phyloP scores from a whole-genome alignment of 2,329 filamentous ascomycete species.

The Stachybotrys echinatus region DNA sequence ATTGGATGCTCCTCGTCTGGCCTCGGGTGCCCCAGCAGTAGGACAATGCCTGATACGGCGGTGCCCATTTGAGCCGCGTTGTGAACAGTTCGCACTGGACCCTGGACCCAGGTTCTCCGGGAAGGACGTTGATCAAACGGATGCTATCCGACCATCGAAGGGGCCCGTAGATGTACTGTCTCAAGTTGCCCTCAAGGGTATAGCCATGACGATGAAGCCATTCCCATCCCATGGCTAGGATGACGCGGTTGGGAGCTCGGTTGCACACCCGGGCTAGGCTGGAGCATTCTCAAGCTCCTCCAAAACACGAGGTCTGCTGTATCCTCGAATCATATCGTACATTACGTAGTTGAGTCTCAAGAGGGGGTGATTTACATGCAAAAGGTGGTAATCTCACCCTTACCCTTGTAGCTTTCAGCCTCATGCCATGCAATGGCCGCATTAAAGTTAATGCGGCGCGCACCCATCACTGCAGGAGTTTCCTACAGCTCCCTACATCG shows the following conservation, averaged over 20 bases:
- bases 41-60: not conserved
- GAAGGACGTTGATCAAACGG: not conserved
- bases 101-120: not conserved
- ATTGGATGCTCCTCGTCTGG: not conserved
- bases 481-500: no score
- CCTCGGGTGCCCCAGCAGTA: not conserved
- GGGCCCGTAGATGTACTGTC: not conserved
- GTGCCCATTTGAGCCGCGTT: not conserved
- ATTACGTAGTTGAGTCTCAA: not conserved
- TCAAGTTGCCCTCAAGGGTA: not conserved
- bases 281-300: not conserved
- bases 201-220: not conserved
- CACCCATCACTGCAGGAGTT: no score
- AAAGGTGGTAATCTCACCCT: not conserved
- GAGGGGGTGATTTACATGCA: not conserved
- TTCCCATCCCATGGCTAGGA: not conserved
- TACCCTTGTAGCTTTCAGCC: not conserved
- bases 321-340: not conserved
- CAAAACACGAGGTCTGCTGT: not conserved
- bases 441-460: not conserved
- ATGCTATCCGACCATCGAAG: not conserved
- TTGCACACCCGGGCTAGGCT: not conserved
- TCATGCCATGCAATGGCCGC: not conserved
- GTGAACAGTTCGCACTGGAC: not conserved
- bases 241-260: not conserved